Evolutionary conservation across 192 early-diverging fungal species (phyloP), one percentile per base, ranked within the genome.

Genomic region (Coemansia sp.): DNA sequence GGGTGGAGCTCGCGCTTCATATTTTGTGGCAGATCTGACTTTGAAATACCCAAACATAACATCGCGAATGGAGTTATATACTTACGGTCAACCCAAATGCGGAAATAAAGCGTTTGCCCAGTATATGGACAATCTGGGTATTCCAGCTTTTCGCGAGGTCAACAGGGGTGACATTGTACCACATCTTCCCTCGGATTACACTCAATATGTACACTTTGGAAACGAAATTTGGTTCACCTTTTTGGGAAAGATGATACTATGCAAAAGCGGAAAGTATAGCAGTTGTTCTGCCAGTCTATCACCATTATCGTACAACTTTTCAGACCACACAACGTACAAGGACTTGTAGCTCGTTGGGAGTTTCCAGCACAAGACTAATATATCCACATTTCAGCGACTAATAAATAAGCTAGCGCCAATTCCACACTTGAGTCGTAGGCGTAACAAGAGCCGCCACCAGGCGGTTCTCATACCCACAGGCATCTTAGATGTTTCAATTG

Each of bases 151-250:
- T 15, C 78, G 78, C 22, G 70, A 70, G 13, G 69, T 80, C 3
- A 72, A 85, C 75, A 64, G 68, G n/a, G 67, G 72, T 34, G 83
- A 85, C 15, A 36, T 85, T 51, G 75, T 66, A 7, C 75, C 73
- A 2, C 71, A 79, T 31, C 68, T 79, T 31, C 77, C 77, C 0
- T 54, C 8, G 18, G 51, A 54, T 11, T 33, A 20, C 10, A 18
- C 42, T 16, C 36, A 44, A 27, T 66, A 70, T 33, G 72, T 63
- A 1, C 72, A 79, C 18, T 79, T 79, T 64, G 77, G 77, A 47
- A 70, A 72, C 22, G 77, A 79, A 34, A 49, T 60, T 27, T 79
- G 77, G 77, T 27, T 71, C 29, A 52, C 27, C 1, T 16, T 29
- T 1, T 60, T 60, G 24, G 46, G 51, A 42, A 22, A 65, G n/a